Base-by-base conservation (phyloP, 495 filamentous ascomycete genomes). In the Rhypophila decipiens region DNA sequence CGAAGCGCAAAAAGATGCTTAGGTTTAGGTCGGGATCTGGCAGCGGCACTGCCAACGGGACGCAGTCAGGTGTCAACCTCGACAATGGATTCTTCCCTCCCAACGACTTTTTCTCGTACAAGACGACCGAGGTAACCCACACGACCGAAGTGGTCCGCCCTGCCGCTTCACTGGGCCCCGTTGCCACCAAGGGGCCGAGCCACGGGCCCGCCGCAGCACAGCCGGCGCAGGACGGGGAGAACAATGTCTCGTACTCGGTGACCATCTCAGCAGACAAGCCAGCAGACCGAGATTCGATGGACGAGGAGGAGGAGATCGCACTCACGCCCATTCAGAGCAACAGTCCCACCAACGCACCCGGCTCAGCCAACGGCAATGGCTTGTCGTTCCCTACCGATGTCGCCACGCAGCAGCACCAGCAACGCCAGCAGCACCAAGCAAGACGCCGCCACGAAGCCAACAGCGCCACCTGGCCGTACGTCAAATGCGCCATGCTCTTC, bases 401-500 rank as follows among this genome's bases (percentile, higher is more conserved):
- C 38, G 46, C 19, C 34, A 31, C 17, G 23, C 24, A 48, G 29
- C 40, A 44, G 29, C 20, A 17, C 39, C 38, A 13, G 24, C 49
- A 24, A 35, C 49, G n/a, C n/a, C 42, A 20, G 24, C 39, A 12
- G 20, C 34, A 34, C 11, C 46, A 33, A 17, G 43, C 31, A 11
- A 39, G 50, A 1, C 50, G 50, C 0, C 50, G 34, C 49, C 46
- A 21, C 47, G 63, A 75, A 29, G 60, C 70, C 0, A 70, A 69
- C 56, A 72, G 66, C 38, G 82, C 80, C 9, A 80, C 83, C 2
- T 91, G 83, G 82, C 80, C 82, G 0, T 95, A 93, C 63, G 83
- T 79, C 39, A 90, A 90, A 50, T 90, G 86, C 49, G 85, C 88
- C 0, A 76, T 91, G 54, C 71, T 94, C 15, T 94, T 93, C 70